These are phyloP conservation scores for Hyphopichia pseudoburtonii DNA, from an alignment of 1,139 yeast species.

Conservation along the genomic window DNA sequence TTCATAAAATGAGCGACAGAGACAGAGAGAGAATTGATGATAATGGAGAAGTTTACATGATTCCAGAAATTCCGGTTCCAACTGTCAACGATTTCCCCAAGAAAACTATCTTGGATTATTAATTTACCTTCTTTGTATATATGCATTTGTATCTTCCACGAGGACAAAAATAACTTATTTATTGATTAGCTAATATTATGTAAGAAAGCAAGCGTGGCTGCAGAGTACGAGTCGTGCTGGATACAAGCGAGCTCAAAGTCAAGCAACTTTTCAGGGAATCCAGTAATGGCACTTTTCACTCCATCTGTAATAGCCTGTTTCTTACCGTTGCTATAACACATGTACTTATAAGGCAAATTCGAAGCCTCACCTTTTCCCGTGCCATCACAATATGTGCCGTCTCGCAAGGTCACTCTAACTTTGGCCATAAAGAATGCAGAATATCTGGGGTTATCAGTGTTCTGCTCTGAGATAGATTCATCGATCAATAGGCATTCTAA, in stretches of 20 bases:
- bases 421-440: slow-evolving; percentile 23
- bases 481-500: slow-evolving; percentile 27
- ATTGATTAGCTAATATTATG: neutral
- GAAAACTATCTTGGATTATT: slow-evolving; percentile 57
- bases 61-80: slow-evolving; percentile 74
- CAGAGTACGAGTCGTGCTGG: neutral
- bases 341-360: slow-evolving; percentile 31
- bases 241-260: slow-evolving; percentile 14
- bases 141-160: neutral
- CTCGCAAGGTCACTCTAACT: slow-evolving; percentile 45
- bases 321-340: slow-evolving; percentile 45
- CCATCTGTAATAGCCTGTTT: slow-evolving; percentile 57
- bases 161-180: too few species aligned
- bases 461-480: slow-evolving; percentile 7
- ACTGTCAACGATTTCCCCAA: slow-evolving; percentile 57
- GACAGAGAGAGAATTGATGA: slow-evolving; percentile 90
- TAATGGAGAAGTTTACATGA: slow-evolving; percentile 75
- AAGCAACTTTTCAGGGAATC: slow-evolving; percentile 22
- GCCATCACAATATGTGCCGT: slow-evolving; percentile 44
- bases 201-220: too few species aligned
- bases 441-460: too few species aligned
- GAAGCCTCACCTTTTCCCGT: slow-evolving; percentile 42
- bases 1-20: slow-evolving; percentile 74
- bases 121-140: slow-evolving; percentile 4
- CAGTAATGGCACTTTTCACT: slow-evolving; percentile 38